Evolutionary conservation across 2,329 filamentous ascomycete genomes (phyloP).

Genomic region (Apiospora aurea): DNA sequence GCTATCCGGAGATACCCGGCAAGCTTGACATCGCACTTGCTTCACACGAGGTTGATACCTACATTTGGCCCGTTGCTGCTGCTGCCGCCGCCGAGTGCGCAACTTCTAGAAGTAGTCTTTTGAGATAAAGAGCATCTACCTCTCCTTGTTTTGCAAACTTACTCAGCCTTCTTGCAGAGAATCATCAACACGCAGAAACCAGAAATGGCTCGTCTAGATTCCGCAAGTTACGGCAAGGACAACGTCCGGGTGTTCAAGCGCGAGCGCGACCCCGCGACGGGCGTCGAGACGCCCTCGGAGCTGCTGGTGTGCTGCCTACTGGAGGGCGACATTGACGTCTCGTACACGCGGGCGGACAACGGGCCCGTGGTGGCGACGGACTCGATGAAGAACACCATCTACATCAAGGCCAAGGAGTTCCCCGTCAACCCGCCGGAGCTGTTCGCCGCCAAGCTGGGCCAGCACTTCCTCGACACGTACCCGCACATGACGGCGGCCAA

Average conservation of each 20-base stretch:
- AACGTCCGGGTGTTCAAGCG: conserved; percentile 99
- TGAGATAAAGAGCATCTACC: background rate
- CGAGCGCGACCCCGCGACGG: conserved; percentile 76
- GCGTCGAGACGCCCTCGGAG: conserved; percentile 86
- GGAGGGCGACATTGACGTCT: conserved; percentile 88
- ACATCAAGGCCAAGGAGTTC: conserved; percentile 93
- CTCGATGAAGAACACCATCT: conserved; percentile 97
- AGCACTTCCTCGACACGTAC: conserved; percentile 90
- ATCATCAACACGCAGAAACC: conserved; percentile 16
- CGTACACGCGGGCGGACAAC: conserved; percentile 94
- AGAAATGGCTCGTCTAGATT: conserved; percentile 62
- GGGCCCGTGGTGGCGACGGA: conserved; percentile 94
- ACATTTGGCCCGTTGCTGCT: background rate
- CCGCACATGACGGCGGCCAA: conserved; percentile 86
- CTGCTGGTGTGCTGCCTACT: conserved; percentile 94
- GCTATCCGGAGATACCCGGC: conserved; percentile 8
- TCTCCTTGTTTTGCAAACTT: background rate
- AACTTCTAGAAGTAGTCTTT: background rate
- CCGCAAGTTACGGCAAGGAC: conserved; percentile 90
- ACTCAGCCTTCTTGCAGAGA: background rate
- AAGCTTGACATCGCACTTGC: conserved; percentile 7
- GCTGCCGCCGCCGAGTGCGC: background rate
- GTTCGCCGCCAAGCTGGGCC: conserved; percentile 82
- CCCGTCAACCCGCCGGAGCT: conserved; percentile 93
- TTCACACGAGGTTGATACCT: background rate